Conservation (phyloP, 176 grass and related monocot species). For the Zoysia japonica region DNA sequence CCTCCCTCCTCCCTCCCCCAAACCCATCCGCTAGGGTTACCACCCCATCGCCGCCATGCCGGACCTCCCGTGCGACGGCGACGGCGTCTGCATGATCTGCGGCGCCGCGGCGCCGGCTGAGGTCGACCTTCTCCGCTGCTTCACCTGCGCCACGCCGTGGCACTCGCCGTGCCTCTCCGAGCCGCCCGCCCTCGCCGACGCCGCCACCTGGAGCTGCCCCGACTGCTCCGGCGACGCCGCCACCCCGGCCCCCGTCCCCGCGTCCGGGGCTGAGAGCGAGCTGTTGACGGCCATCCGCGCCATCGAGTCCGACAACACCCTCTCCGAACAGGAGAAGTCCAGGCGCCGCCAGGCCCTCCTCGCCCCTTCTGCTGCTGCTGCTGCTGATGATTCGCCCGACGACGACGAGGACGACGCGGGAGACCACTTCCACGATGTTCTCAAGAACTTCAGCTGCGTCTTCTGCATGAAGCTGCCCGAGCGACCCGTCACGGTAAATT, state of each 20-base stretch:
- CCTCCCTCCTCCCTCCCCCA: neutral
- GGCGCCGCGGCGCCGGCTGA: slow-evolving; percentile 37
- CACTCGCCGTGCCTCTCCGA: slow-evolving; percentile 76
- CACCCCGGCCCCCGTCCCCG: neutral
- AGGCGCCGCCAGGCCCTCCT: slow-evolving; percentile 68
- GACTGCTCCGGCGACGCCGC: slow-evolving; percentile 52
- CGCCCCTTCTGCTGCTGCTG: slow-evolving; percentile 33
- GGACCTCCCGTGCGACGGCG: slow-evolving; percentile 89
- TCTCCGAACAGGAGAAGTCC: slow-evolving; percentile 86
- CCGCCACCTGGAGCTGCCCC: slow-evolving; percentile 72
- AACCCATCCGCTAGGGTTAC: neutral
- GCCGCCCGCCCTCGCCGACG: slow-evolving; percentile 58
- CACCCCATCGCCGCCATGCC: slow-evolving; percentile 45
- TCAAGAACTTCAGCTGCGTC: slow-evolving; percentile 70
- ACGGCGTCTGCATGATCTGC: slow-evolving; percentile 87
- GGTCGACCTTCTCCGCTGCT: slow-evolving; percentile 61
- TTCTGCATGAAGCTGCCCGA: slow-evolving; percentile 96
- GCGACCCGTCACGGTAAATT: slow-evolving; percentile 79
- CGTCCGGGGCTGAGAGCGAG: neutral
- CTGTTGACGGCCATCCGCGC: slow-evolving; percentile 67
- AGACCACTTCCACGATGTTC: slow-evolving; percentile 15
- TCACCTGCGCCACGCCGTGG: slow-evolving; percentile 83
- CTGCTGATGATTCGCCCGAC: neutral
- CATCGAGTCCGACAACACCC: slow-evolving; percentile 61
- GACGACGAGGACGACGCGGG: slow-evolving; percentile 8